A percentile compares a stretch with the other conserved stretches of the same genome.
Conservation (phyloP, 495 filamentous ascomycete species). For the Friedmanniomyces simplex region DNA sequence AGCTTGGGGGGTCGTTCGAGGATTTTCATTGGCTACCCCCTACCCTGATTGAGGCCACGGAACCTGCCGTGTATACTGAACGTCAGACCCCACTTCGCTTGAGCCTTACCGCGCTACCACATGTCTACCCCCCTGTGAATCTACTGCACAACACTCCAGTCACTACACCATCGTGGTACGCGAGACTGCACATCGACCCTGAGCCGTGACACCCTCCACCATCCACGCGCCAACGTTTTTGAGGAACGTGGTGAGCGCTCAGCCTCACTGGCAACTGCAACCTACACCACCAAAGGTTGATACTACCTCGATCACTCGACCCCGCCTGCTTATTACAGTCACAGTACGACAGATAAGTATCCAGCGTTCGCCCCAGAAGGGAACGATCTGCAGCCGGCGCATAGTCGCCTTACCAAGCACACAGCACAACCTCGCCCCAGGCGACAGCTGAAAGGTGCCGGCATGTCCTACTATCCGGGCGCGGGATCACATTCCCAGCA, state of each 20-base stretch:
- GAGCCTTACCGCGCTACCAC: not conserved
- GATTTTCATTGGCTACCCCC: no score
- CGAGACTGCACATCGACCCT: not conserved
- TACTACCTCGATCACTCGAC: not conserved
- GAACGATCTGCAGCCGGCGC: conserved; percentile 7
- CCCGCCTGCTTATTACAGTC: not conserved
- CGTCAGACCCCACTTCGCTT: not conserved
- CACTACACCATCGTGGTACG: not conserved
- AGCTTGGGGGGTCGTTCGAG: not conserved
- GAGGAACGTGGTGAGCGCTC: not conserved
- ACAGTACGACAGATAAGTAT: not conserved
- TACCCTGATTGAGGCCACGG: no score
- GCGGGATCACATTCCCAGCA: conserved; percentile 25
- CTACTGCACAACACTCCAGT: not conserved
- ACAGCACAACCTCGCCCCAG: not conserved
- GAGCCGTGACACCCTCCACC: not conserved
- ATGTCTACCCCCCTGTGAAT: not conserved
- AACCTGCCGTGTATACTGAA: no score
- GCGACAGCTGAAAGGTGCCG: not conserved
- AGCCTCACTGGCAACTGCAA: not conserved
- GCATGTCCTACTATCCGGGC: conserved; percentile 34
- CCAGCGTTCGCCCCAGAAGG: not conserved
- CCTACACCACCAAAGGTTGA: not conserved
- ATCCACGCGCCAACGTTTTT: not conserved
- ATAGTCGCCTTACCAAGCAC: conserved; percentile 2